A percentile compares a stretch with the other conserved stretches of the same genome.
phyloP scores from a whole-genome alignment of 192 early-diverging fungal species.

The Podila epicladia region DNA sequence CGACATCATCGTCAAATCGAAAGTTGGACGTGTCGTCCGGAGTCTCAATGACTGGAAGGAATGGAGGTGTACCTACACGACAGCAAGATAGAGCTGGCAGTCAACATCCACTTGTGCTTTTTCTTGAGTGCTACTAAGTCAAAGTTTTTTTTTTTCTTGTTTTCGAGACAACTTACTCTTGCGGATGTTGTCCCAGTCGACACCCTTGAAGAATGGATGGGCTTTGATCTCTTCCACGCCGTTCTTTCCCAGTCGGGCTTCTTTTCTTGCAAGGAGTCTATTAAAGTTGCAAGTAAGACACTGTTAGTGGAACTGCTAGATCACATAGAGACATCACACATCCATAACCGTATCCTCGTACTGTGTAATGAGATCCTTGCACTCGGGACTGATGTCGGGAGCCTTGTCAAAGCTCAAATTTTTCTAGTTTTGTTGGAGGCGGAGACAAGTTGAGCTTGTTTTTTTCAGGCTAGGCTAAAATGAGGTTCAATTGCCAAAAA shows the following conservation, averaged over 20 bases:
- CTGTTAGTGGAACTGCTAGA: not conserved
- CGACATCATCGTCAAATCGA: constrained; percentile 81
- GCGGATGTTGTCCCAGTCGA: constrained; percentile 71
- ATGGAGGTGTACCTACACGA: constrained; percentile 71
- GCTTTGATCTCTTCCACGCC: constrained; percentile 67
- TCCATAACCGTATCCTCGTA: not conserved
- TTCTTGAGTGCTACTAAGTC: no score
- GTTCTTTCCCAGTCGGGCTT: constrained; percentile 74
- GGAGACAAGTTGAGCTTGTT: no score
- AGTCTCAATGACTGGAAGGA: constrained; percentile 85
- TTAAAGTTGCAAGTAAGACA: not conserved
- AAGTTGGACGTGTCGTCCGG: constrained; percentile 93
- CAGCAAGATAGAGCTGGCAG: constrained; percentile 3
- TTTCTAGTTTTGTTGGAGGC: constrained; percentile 53
- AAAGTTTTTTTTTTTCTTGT: no score
- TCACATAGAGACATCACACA: not conserved
- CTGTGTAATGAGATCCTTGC: constrained; percentile 67
- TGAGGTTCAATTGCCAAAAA: not conserved
- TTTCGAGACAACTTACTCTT: constrained; percentile 31
- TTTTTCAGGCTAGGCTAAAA: not conserved
- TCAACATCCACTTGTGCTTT: not conserved
- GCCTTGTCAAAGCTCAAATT: constrained; percentile 73
- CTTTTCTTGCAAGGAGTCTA: constrained; percentile 76
- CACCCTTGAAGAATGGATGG: constrained; percentile 73
- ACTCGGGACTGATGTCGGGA: constrained; percentile 24